Conservation (phyloP, 1,284 basidiomycete species). For the Cystobasidiaceae sp. region DNA sequence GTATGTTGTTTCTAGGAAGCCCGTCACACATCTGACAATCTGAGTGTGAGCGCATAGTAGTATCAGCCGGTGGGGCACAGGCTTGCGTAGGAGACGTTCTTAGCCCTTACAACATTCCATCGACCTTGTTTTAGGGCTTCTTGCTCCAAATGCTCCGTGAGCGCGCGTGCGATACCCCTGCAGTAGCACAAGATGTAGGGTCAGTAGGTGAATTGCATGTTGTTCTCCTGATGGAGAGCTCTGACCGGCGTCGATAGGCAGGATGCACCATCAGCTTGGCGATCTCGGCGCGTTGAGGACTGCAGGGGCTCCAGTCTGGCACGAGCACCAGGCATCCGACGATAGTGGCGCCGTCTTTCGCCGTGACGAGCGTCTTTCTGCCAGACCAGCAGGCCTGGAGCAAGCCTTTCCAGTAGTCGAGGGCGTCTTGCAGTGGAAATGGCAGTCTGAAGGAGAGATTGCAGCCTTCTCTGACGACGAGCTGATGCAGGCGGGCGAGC, state of each 20-base stretch:
- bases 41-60: too few relatives aligned
- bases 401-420: not conserved
- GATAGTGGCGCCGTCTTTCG: not conserved
- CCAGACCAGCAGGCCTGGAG: not conserved
- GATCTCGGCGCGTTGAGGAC: not conserved
- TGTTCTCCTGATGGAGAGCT: too few relatives aligned
- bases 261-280: constrained; percentile 5
- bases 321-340: not conserved
- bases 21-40: too few relatives aligned
- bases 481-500: not conserved
- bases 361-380: not conserved
- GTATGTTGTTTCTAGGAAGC: too few relatives aligned
- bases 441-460: not conserved
- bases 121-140: too few relatives aligned
- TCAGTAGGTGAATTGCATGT: too few relatives aligned
- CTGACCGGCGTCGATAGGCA: not conserved
- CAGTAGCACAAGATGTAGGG: too few relatives aligned
- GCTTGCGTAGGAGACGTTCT: too few relatives aligned
- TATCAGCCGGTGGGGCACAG: too few relatives aligned
- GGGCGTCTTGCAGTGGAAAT: not conserved
- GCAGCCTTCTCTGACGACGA: not conserved
- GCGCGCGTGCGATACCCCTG: too few relatives aligned
- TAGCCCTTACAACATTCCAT: too few relatives aligned
- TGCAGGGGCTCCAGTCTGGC: not conserved
- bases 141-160: too few relatives aligned